phyloP scores from a whole-genome alignment of 2,329 filamentous ascomycete genomes.

The Talaromyces sp. region DNA sequence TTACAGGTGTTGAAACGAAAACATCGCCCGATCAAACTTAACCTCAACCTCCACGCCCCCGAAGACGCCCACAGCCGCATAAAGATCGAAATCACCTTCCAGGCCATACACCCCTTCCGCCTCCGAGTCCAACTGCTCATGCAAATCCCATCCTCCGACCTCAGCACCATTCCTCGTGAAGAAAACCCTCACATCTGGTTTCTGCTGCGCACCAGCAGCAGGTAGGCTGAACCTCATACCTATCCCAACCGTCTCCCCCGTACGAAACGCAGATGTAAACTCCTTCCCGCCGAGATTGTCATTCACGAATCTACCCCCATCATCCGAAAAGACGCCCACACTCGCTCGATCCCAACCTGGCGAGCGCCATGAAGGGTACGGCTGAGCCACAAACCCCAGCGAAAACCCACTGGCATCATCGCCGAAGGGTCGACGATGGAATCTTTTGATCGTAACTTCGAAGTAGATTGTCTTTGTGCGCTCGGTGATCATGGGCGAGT shows the following conservation, averaged over 20 bases:
- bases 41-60: slow-evolving; percentile 62
- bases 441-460: slow-evolving; percentile 53
- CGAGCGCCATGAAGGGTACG: slow-evolving; percentile 61
- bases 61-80: slow-evolving; percentile 61
- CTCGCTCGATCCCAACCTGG: slow-evolving; percentile 64
- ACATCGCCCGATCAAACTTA: slow-evolving; percentile 42
- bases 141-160: slow-evolving; percentile 57
- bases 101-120: slow-evolving; percentile 63
- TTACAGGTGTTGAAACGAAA: background rate
- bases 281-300: slow-evolving; percentile 60
- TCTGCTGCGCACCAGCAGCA: slow-evolving; percentile 19
- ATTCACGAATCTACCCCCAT: slow-evolving; percentile 63
- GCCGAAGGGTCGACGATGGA: slow-evolving; percentile 39
- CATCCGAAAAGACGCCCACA: slow-evolving; percentile 62
- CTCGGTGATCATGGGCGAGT: slow-evolving; percentile 51
- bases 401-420: slow-evolving; percentile 55
- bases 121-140: slow-evolving; percentile 58
- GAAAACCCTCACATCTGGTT: slow-evolving; percentile 45
- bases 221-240: slow-evolving; percentile 55
- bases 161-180: slow-evolving; percentile 58
- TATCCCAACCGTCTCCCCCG: slow-evolving; percentile 58
- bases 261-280: slow-evolving; percentile 54
- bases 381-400: slow-evolving; percentile 60
- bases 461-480: slow-evolving; percentile 59
- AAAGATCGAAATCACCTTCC: slow-evolving; percentile 65